phyloP scores from a whole-genome alignment of 2,329 filamentous ascomycete species.

The Byssochlamys sp. region DNA sequence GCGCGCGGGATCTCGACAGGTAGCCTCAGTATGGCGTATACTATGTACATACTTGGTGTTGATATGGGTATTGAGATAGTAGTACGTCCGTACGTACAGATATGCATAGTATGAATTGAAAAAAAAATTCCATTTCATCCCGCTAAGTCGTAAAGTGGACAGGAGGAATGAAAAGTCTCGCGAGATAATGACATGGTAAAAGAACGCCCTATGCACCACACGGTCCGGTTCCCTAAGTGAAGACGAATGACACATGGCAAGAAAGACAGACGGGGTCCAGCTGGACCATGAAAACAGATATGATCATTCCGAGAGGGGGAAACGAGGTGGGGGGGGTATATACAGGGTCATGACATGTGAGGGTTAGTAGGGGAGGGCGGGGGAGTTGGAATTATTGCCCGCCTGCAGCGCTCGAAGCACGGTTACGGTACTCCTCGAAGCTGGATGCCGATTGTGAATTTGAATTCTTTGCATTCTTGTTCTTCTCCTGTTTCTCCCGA shows the following conservation, averaged over 20 bases:
- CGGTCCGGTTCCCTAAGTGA: not conserved
- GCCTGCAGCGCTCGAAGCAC: slow-evolving; percentile 13
- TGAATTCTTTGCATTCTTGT: slow-evolving; percentile 14
- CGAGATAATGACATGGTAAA: not conserved
- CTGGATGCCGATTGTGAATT: slow-evolving; percentile 17
- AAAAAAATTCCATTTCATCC: not conserved
- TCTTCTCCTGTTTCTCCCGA: slow-evolving; percentile 22
- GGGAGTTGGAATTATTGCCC: not conserved
- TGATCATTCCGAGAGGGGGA: not conserved
- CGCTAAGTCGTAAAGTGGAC: not conserved
- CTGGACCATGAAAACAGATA: not conserved
- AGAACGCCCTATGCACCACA: not conserved
- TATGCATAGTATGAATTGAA: not conserved
- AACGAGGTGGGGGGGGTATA: not conserved
- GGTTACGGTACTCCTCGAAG: slow-evolving; percentile 38
- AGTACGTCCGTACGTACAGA: not conserved
- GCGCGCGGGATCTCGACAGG: too few species aligned
- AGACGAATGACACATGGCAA: not conserved
- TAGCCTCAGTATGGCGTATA: not conserved
- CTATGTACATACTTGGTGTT: not conserved
- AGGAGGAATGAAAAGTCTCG: not conserved
- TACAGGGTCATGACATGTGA: not conserved
- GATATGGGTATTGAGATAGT: not conserved
- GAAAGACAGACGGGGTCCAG: not conserved
- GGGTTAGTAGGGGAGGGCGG: not conserved